These are phyloP conservation scores for Saccharomyces kudriavzevii DNA, from an alignment of 805 yeast genomes.

Conservation along the genomic window DNA sequence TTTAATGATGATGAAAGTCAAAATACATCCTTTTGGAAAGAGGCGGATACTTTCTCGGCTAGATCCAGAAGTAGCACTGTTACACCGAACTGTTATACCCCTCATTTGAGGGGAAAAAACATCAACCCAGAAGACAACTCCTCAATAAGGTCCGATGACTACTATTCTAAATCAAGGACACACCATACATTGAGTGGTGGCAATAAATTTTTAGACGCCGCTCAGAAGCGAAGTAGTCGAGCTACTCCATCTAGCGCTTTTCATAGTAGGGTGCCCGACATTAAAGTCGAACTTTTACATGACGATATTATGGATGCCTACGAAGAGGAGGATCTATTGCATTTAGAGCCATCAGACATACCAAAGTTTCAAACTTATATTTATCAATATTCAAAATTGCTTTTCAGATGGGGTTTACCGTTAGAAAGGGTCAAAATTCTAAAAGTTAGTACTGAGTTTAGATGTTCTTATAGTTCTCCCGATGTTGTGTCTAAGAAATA, in stretches of 20 bases:
- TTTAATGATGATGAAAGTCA: background rate
- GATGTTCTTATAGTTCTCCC: background rate
- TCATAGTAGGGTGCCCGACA: constrained; percentile 12
- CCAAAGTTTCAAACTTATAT: constrained; percentile 37
- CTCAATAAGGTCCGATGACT: constrained; percentile 24
- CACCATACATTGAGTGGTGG: background rate
- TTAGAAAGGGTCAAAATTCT: constrained; percentile 70
- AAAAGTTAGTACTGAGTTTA: constrained; percentile 37
- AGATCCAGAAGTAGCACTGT: constrained; percentile 8
- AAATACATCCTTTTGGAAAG: background rate
- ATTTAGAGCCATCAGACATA: constrained; percentile 21
- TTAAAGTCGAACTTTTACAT: constrained; percentile 20
- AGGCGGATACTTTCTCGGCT: constrained; percentile 13
- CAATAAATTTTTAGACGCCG: background rate
- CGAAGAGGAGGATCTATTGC: constrained; percentile 10
- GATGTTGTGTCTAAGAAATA: background rate
- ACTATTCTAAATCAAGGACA: background rate
- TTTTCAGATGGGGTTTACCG: constrained; percentile 78
- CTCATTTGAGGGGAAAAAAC: background rate
- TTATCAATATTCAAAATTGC: constrained; percentile 65
- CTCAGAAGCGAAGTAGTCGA: background rate
- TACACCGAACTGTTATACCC: constrained; percentile 3
- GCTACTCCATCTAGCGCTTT: background rate
- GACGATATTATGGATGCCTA: constrained; percentile 23
- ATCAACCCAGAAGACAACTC: constrained; percentile 3